Evolutionary conservation across 2,329 filamentous ascomycete genomes (phyloP).

Genomic region (Bipolaris cookei): DNA sequence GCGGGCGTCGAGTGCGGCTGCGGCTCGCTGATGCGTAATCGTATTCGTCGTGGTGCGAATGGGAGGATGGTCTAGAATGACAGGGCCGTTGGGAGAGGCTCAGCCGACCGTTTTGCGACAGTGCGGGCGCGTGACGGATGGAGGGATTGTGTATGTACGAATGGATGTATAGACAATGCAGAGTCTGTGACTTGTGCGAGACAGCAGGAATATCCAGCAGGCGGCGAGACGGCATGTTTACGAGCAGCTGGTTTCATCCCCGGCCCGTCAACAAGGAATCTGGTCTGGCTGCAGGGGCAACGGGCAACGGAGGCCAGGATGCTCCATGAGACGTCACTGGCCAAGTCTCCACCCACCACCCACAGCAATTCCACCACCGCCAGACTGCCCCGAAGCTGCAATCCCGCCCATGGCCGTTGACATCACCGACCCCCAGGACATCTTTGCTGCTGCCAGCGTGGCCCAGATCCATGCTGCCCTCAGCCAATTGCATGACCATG

Average conservation of each 20-base stretch:
- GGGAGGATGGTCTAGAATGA: conserved; percentile 22
- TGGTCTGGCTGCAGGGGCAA: conserved; percentile 14
- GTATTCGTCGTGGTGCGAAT: conserved; percentile 9
- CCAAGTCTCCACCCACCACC: conserved; percentile 4
- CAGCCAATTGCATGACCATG: conserved; percentile 74
- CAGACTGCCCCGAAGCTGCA: background rate
- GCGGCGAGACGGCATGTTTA: conserved; percentile 3
- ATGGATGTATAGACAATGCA: background rate
- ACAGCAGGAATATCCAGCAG: background rate
- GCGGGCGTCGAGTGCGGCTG: conserved; percentile 3
- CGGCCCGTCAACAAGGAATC: conserved; percentile 12
- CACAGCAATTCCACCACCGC: background rate
- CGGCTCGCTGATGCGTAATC: conserved; percentile 16
- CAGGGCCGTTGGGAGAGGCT: conserved; percentile 2
- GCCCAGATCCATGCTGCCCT: conserved; percentile 82
- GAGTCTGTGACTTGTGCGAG: background rate
- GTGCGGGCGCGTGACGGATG: background rate
- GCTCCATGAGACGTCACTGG: conserved; percentile 12
- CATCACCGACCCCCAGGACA: conserved; percentile 29
- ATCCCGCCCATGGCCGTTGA: conserved; percentile 24
- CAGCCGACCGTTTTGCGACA: background rate
- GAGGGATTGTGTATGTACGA: background rate
- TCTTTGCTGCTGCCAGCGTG: conserved; percentile 73
- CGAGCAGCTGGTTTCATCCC: background rate
- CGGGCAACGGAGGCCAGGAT: conserved; percentile 5